Conservation (phyloP, 257 asterid species). For the Solanum appendiculatum region DNA sequence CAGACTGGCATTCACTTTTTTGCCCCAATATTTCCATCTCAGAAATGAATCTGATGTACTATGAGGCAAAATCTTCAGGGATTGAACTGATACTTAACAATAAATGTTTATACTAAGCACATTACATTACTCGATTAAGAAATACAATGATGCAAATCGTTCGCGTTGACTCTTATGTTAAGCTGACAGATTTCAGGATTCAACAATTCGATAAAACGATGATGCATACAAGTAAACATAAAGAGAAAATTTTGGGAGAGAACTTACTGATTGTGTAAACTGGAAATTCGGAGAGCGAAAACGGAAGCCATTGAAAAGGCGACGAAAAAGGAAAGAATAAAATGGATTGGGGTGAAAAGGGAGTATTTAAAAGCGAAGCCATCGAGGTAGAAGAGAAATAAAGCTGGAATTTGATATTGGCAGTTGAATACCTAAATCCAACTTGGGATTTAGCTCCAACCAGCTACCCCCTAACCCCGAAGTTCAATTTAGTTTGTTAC, state of each 20-base stretch:
- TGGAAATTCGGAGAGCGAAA: constrained; percentile 28
- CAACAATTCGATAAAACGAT: neutral
- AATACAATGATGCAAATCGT: neutral
- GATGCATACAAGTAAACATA: neutral
- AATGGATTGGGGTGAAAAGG: constrained; percentile 1
- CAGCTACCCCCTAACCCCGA: neutral
- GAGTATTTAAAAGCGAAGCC: constrained; percentile 33
- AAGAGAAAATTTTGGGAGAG: neutral
- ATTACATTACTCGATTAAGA: neutral
- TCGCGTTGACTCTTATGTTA: neutral
- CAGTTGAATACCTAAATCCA: neutral
- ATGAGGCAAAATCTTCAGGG: neutral
- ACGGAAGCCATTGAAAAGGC: constrained; percentile 43
- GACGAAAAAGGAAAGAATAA: constrained; percentile 22
- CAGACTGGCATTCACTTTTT: neutral
- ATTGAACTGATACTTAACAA: neutral
- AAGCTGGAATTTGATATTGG: neutral
- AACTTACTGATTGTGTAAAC: constrained; percentile 33
- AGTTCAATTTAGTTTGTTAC: neutral
- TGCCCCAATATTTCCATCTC: neutral
- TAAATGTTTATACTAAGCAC: neutral
- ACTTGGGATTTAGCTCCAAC: constrained; percentile 42
- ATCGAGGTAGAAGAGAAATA: constrained; percentile 32
- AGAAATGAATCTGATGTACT: neutral
- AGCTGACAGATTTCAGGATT: neutral